These are phyloP conservation scores for Trametopsis cervina DNA, from an alignment of 768 basidiomycete genomes.

Conservation along the genomic window DNA sequence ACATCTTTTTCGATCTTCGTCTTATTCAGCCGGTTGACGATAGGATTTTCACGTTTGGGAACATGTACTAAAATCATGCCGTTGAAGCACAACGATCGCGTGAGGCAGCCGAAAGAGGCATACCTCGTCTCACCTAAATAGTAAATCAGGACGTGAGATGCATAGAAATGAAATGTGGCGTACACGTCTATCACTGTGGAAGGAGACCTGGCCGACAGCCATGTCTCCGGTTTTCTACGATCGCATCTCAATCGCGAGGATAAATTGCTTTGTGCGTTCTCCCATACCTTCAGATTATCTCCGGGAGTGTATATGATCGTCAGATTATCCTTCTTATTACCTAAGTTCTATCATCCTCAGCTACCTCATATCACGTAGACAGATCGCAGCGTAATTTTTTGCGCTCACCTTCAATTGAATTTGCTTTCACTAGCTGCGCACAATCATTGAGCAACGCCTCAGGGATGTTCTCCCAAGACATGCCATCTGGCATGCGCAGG, in stretches of 20 bases:
- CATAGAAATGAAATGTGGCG: no score
- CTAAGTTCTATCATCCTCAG: conserved; percentile 32
- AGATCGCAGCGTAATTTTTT: neutral
- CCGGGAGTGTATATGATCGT: conserved; percentile 93
- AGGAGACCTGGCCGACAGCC: conserved; percentile 94
- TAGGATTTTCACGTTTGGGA: conserved; percentile 72
- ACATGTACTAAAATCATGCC: conserved; percentile 52
- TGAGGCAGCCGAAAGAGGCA: neutral
- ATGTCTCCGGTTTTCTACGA: conserved; percentile 93
- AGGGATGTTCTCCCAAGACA: conserved; percentile 88
- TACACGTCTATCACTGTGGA: conserved; percentile 86
- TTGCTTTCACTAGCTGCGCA: conserved; percentile 95
- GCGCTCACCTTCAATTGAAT: conserved; percentile 83
- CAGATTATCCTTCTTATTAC: conserved; percentile 92
- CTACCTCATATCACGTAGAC: neutral
- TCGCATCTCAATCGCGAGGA: neutral
- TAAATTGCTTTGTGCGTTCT: neutral
- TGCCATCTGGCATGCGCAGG: conserved; percentile 76
- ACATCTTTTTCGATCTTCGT: conserved; percentile 81
- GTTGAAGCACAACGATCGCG: neutral
- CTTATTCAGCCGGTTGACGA: conserved; percentile 91
- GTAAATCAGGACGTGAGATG: neutral
- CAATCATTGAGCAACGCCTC: conserved; percentile 73
- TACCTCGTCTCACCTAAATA: conserved; percentile 73
- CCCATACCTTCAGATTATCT: conserved; percentile 78